Evolutionary conservation across 768 basidiomycete species (phyloP), one percentile per base, ranked within the genome.

Genomic region (Daedaleopsis sinensis): DNA sequence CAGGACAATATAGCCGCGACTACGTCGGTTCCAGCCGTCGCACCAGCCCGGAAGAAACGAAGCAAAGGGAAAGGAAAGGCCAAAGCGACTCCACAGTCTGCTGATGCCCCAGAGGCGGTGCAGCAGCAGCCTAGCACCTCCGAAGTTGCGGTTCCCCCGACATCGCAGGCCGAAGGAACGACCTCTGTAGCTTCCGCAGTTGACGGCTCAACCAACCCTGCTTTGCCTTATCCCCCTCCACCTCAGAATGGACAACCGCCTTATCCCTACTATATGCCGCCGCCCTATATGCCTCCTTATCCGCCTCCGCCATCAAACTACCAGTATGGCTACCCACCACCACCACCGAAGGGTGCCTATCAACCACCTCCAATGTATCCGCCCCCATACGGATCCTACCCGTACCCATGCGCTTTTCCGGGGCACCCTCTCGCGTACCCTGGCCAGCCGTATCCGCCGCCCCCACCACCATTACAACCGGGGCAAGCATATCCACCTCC

Each of bases 191-290:
- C 37, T 19, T 42, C 52, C 16, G 44, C 43, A 8, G 52, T 51
- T 42, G 18, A 52, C 35, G 21, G 44, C 4, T 16, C 66, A 21
- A 36, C 52, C 1, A 44, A 32, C 51, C 55, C 50, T 35, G 50
- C 38, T n/a, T 53, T 32, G 8, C 62, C 54, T 35, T 56, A 56
- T 23, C 69, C 24, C 67, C 68, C 44, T 57, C 67, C 73, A 23
- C 67, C 69, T 35, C 52, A 58, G 24, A 66, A 65, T 23, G 67
- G 64, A 3, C 64, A 63, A 21, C 51, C 59, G 5, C 61, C 60
- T 48, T 69, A 73, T 35, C 75, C 77, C 10, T 80, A 77, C 66
- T 80, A 78, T 59, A 67, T 76, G 67, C 73, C 75, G 12, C 70
- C 73, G 12, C 74, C 78, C 1, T 76, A 73, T 62, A 66, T 75